Percentiles rank a stretch among this genome's conserved stretches.
phyloP scores from a whole-genome alignment of 106 monocot species.

The Allium sativum region DNA sequence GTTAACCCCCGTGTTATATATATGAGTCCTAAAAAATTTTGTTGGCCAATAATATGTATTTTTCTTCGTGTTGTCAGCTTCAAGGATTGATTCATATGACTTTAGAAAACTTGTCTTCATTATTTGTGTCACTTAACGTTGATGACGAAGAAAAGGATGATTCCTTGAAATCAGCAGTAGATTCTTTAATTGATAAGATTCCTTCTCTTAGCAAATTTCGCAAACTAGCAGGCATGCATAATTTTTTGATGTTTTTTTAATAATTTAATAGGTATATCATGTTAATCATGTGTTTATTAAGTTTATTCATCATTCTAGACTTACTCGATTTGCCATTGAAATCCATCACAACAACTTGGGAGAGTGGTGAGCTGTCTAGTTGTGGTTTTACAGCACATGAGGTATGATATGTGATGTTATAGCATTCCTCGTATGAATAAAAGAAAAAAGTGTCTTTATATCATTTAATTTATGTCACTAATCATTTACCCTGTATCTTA shows the following conservation, averaged over 20 bases:
- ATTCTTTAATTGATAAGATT: slow-evolving; percentile 37
- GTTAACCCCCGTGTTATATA: neutral
- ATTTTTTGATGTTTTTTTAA: neutral
- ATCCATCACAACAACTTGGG: slow-evolving; percentile 72
- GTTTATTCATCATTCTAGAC: slow-evolving; percentile 32
- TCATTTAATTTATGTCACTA: no score
- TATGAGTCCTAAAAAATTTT: neutral
- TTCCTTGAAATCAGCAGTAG: slow-evolving; percentile 8
- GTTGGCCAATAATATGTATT: neutral
- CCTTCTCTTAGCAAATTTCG: slow-evolving; percentile 63
- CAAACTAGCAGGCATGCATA: slow-evolving; percentile 67
- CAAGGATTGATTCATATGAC: slow-evolving; percentile 67
- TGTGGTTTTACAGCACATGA: slow-evolving; percentile 78
- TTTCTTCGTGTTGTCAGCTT: slow-evolving; percentile 37
- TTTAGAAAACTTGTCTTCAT: slow-evolving; percentile 57
- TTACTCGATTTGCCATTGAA: slow-evolving; percentile 86
- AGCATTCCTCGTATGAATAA: neutral
- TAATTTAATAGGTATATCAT: neutral
- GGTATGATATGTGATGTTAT: slow-evolving; percentile 29
- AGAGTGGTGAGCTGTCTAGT: slow-evolving; percentile 54
- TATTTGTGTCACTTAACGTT: slow-evolving; percentile 38
- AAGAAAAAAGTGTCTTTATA: no score
- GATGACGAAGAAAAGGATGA: slow-evolving; percentile 25
- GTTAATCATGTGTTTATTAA: slow-evolving; percentile 1
- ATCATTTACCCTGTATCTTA: no score